Evolutionary conservation across 2,329 filamentous ascomycete genomes (phyloP), one percentile per base, ranked within the genome.

Genomic region (Epichloe coenophiala): DNA sequence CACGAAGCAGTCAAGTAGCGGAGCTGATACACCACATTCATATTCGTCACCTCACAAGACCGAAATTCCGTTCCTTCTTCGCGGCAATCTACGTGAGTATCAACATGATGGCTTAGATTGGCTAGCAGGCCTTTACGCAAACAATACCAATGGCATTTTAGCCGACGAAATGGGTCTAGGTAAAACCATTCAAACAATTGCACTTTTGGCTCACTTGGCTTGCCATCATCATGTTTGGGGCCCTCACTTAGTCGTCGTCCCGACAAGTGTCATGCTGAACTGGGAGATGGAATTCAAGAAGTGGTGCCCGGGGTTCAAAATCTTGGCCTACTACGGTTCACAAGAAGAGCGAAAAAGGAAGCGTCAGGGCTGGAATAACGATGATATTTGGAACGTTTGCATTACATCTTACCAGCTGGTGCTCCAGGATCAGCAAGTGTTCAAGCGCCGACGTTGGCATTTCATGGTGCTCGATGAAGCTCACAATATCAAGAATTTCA

Each of bases 241-340:
- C 0, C 89, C 93, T 1, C 93, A 98, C 71, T 72, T 98, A 23
- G 88, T 98, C 46, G 86, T 98, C 54, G 93, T 98, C 2, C 93
- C 93, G 1, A 98, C 93, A 2, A 97, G 90, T 67, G 94, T 98
- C 46, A 96, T 98, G 77, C 80, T 98, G 56, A 98, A 98, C 63
- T 98, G 93, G 93, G 94, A 98, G 66, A 97, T 97, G 86, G 93
- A 98, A 68, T 98, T 98, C 76, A 97, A 97, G 63, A 98, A 98
- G 65, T 98, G 91, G 81, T 88, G 90, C 51, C 93, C 94, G 3
- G 91, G 93, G 0, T 98, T 98, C 74, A 97, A 96, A 64, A 95
- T 98, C 51, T 74, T 98, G 53, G 93, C 90, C 0, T 98, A 98
- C 69, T 98, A 97, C 63, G 93, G 94, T 42, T 88, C 84, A 41